Percentiles rank a stretch among this genome's conserved stretches.
These are phyloP conservation scores for Pyricularia pennisetigena DNA, from an alignment of 2,329 filamentous ascomycete species.

Conservation along the genomic window DNA sequence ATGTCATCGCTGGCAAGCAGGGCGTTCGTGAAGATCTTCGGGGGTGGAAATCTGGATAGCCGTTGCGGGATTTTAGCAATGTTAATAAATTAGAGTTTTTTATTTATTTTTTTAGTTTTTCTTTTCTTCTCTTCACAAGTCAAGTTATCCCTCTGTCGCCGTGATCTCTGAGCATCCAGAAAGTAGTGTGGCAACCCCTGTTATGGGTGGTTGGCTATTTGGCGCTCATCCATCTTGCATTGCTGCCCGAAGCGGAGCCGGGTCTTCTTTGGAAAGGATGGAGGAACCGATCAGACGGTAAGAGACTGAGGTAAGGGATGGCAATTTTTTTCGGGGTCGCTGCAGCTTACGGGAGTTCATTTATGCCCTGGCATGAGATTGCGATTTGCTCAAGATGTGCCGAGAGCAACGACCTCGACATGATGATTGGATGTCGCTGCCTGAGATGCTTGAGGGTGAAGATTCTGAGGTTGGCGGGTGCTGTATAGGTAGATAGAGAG, in stretches of 20 bases:
- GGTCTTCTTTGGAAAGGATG: neutral
- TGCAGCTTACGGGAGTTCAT: constrained; percentile 55
- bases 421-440: constrained; percentile 8
- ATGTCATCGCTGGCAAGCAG: constrained; percentile 85
- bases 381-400: constrained; percentile 69
- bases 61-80: neutral
- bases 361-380: constrained; percentile 66
- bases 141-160: neutral
- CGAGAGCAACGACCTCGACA: constrained; percentile 56
- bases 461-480: neutral
- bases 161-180: neutral
- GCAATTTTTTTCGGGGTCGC: neutral
- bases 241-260: constrained; percentile 1
- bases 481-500: neutral
- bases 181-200: neutral
- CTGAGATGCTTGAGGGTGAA: neutral
- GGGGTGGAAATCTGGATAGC: constrained; percentile 62
- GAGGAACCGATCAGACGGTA: neutral
- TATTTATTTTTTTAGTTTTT: no score
- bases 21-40: constrained; percentile 94
- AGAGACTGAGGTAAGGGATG: neutral
- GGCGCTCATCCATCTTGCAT: neutral
- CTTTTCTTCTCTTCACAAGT: no score
- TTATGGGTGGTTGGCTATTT: neutral
- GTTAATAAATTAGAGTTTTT: neutral